Percentiles rank a stretch among this genome's conserved stretches.
These are phyloP conservation scores for Penicillium psychrofluorescens DNA, from an alignment of 495 filamentous ascomycete species.

Conservation along the genomic window DNA sequence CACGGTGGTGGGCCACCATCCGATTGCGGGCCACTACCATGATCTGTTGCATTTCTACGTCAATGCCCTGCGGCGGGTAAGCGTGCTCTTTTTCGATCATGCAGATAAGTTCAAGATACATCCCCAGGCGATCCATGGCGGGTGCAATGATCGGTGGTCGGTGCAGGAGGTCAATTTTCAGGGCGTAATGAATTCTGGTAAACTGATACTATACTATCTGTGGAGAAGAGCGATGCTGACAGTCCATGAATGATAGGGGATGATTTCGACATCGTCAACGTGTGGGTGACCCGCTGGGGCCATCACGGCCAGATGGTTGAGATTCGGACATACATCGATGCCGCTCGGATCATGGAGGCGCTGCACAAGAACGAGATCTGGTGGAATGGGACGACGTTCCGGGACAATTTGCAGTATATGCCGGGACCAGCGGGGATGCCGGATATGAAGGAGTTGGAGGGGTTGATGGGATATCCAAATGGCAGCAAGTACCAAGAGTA, in stretches of 20 bases:
- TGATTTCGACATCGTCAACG: constrained; percentile 27
- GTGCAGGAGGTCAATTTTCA: constrained; percentile 29
- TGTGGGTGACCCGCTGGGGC: constrained; percentile 30
- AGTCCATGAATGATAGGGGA: constrained; percentile 10
- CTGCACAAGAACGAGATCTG: constrained; percentile 30
- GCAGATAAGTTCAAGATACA: constrained; percentile 28
- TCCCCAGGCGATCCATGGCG: constrained; percentile 26
- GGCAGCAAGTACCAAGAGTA: constrained; percentile 19
- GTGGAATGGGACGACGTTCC: constrained; percentile 25
- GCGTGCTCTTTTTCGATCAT: constrained; percentile 23
- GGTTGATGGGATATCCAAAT: constrained; percentile 22
- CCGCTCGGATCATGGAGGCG: constrained; percentile 19
- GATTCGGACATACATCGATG: constrained; percentile 29
- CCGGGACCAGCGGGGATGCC: constrained; percentile 32
- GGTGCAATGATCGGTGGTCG: constrained; percentile 28
- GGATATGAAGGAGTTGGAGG: constrained; percentile 21
- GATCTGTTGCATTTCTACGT: constrained; percentile 33
- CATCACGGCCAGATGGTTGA: constrained; percentile 27
- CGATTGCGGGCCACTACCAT: constrained; percentile 25
- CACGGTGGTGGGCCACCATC: constrained; percentile 29
- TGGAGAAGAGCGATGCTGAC: neutral
- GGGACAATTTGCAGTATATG: constrained; percentile 27
- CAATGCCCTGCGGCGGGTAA: constrained; percentile 27
- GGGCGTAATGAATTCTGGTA: constrained; percentile 29
- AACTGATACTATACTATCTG: neutral